Conservation (phyloP, 768 basidiomycete genomes). For the Gelatoporia subvermispora region DNA sequence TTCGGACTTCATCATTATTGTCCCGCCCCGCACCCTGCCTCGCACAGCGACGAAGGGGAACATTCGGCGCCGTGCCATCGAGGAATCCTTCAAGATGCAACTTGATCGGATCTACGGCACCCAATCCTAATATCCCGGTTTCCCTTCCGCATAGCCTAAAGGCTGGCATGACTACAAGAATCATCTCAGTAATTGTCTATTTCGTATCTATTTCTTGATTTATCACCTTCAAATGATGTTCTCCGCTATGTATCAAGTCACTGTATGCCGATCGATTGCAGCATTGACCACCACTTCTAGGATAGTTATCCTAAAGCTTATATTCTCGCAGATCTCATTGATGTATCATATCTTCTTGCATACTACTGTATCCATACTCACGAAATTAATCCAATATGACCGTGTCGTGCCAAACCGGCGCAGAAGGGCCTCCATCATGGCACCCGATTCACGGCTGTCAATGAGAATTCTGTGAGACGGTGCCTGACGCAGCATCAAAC, state of each 20-base stretch:
- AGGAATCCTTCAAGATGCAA: constrained; percentile 53
- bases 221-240: too few species aligned
- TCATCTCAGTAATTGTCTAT: constrained; percentile 3
- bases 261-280: neutral
- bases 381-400: too few species aligned
- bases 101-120: constrained; percentile 55
- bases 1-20: constrained; percentile 62
- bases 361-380: too few species aligned
- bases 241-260: constrained; percentile 1
- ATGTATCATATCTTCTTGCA: too few species aligned
- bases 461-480: too few species aligned
- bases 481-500: too few species aligned
- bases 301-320: too few species aligned
- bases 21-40: constrained; percentile 59
- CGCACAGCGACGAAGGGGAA: constrained; percentile 80
- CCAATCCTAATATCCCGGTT: neutral
- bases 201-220: neutral
- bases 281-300: too few species aligned
- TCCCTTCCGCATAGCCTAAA: neutral
- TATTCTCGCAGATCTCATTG: too few species aligned
- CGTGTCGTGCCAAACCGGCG: too few species aligned
- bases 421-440: too few species aligned
- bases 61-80: constrained; percentile 71
- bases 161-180: neutral
- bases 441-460: too few species aligned